Evolutionary conservation across 176 grass and related monocot genomes (phyloP).

Genomic region (Poa annua): DNA sequence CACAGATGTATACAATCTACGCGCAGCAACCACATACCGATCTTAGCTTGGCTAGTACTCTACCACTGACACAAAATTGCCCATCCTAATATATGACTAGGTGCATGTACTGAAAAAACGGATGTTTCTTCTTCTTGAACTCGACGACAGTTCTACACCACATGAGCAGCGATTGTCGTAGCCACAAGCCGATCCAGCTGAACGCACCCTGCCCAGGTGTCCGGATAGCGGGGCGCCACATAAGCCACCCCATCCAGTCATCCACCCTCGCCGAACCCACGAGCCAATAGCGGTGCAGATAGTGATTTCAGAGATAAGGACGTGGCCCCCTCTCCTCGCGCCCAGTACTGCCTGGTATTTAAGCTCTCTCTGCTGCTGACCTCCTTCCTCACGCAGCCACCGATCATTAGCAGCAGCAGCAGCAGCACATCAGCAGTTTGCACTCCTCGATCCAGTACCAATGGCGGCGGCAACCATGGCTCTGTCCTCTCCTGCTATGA

Average conservation of each 20-base stretch:
- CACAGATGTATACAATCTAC: no score
- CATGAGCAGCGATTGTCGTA: neutral
- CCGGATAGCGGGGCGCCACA: neutral
- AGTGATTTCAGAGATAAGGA: slow-evolving; percentile 47
- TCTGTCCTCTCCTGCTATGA: slow-evolving; percentile 39
- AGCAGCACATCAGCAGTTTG: neutral
- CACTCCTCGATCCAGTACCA: neutral
- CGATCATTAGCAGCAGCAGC: neutral
- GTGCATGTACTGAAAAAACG: neutral
- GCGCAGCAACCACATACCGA: neutral
- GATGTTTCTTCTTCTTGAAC: neutral
- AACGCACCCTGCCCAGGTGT: neutral
- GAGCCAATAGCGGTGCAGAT: slow-evolving; percentile 37
- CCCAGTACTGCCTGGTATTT: slow-evolving; percentile 32
- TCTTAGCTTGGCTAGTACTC: neutral
- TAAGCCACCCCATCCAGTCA: neutral
- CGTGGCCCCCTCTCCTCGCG: neutral
- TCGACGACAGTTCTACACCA: neutral
- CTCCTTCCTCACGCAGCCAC: slow-evolving; percentile 30
- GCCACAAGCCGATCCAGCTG: neutral
- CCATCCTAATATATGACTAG: neutral
- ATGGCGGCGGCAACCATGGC: slow-evolving; percentile 40
- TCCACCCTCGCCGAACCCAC: neutral
- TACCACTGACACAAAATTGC: neutral
- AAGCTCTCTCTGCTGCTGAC: neutral